Conservation (phyloP, 208 protist genomes). For the Kentomonas sorsogonicus region DNA sequence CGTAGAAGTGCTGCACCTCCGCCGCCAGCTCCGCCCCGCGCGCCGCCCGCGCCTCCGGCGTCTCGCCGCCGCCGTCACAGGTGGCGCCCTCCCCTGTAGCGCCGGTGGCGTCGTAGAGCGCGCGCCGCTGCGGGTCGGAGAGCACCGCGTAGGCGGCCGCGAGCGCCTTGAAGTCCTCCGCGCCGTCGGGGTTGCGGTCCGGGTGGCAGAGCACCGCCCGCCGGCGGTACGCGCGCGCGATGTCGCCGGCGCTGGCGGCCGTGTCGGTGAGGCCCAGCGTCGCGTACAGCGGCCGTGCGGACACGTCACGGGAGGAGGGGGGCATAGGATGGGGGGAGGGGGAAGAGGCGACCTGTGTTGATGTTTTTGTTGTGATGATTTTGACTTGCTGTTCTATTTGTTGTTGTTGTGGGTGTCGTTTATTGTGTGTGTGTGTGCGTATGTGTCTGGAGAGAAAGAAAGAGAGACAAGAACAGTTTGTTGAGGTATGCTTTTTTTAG, state of each 20-base stretch:
- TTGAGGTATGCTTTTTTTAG: no score
- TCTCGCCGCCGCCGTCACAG: constrained; percentile 5
- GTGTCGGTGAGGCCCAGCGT: constrained; percentile 40
- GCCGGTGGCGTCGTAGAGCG: constrained; percentile 94
- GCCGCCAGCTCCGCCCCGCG: constrained; percentile 61
- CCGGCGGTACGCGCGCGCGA: constrained; percentile 66
- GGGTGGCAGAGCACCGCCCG: constrained; percentile 84
- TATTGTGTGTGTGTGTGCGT: constrained; percentile 12
- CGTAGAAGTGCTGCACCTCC: constrained; percentile 66
- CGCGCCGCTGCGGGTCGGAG: constrained; percentile 88
- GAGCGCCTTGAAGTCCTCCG: constrained; percentile 86
- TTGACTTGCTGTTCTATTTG: no score
- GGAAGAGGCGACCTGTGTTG: no score
- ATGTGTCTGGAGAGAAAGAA: neutral
- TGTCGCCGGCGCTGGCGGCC: constrained; percentile 35
- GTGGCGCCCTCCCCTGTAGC: constrained; percentile 23
- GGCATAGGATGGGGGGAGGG: no score
- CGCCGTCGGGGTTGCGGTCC: constrained; percentile 80
- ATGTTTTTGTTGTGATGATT: no score
- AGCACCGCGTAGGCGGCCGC: constrained; percentile 96
- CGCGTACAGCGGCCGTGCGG: constrained; percentile 70
- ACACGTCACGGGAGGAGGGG: no score
- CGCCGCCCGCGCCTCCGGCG: constrained; percentile 26
- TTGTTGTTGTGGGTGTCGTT: neutral
- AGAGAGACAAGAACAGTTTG: no score